Conservation (phyloP, 495 filamentous ascomycete genomes). For the Opeltia flavorubescens region DNA sequence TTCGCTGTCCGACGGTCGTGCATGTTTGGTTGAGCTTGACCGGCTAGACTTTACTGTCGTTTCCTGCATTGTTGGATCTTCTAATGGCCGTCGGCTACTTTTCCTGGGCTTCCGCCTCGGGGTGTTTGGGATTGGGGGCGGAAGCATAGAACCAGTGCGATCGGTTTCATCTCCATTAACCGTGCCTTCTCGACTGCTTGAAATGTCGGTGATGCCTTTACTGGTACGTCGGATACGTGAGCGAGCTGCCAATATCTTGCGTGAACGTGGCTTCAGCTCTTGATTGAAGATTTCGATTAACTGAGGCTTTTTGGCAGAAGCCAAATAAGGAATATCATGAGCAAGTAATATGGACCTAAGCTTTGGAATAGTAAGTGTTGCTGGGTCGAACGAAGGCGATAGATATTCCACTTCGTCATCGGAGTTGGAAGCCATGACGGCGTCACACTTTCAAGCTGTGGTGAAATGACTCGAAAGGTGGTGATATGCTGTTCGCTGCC, state of each 20-base stretch:
- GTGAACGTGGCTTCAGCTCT: slow-evolving; percentile 62
- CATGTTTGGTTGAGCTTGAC: slow-evolving; percentile 35
- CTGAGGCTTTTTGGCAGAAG: slow-evolving; percentile 76
- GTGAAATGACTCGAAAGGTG: no score
- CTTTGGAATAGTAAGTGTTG: slow-evolving; percentile 66
- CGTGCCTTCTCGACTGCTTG: slow-evolving; percentile 38
- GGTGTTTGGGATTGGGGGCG: slow-evolving; percentile 29
- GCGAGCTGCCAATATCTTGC: slow-evolving; percentile 57
- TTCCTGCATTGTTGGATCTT: slow-evolving; percentile 17
- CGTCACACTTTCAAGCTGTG: no score
- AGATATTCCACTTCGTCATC: slow-evolving; percentile 66
- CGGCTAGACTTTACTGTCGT: slow-evolving; percentile 26
- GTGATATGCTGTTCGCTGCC: no score
- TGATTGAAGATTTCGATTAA: slow-evolving; percentile 73
- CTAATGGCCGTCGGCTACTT: slow-evolving; percentile 12
- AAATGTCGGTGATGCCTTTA: slow-evolving; percentile 71
- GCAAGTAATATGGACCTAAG: slow-evolving; percentile 80
- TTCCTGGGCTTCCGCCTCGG: slow-evolving; percentile 28
- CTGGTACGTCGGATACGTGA: slow-evolving; percentile 66
- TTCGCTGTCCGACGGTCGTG: slow-evolving; percentile 38
- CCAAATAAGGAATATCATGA: slow-evolving; percentile 71
- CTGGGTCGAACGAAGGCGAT: slow-evolving; percentile 68
- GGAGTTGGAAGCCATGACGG: slow-evolving; percentile 41
- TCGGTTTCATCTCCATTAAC: slow-evolving; percentile 33
- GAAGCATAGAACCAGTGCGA: slow-evolving; percentile 27